phyloP scores from a whole-genome alignment of 2,329 filamentous ascomycete genomes.

The Aspergillus alliaceus region DNA sequence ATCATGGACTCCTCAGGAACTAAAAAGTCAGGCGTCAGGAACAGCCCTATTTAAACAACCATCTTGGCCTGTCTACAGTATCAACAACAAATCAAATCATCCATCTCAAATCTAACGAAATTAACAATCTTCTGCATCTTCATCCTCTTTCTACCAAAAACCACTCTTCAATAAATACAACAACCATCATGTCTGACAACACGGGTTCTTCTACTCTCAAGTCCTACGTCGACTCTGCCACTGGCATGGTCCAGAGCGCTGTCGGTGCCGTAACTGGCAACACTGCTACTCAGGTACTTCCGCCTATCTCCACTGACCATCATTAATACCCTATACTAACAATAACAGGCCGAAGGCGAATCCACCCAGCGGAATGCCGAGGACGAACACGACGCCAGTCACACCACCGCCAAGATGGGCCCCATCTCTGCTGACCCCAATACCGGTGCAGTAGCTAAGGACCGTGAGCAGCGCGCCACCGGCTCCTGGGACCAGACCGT shows the following conservation, averaged over 20 bases:
- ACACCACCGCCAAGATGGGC: constrained; percentile 73
- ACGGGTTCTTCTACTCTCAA: constrained; percentile 72
- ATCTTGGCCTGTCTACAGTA: not conserved
- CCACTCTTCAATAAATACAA: not conserved
- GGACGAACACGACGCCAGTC: constrained; percentile 70
- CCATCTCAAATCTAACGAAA: no score
- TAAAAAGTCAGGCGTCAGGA: not conserved
- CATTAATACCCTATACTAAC: constrained; percentile 25
- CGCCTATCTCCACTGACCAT: not conserved
- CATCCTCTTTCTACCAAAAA: not conserved
- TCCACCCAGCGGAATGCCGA: constrained; percentile 65
- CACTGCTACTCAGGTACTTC: constrained; percentile 60
- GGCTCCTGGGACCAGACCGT: constrained; percentile 87
- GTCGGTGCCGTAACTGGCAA: constrained; percentile 73
- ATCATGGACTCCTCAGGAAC: not conserved
- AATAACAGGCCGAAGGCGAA: constrained; percentile 65
- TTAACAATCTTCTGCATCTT: not conserved
- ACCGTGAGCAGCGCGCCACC: constrained; percentile 68
- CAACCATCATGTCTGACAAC: constrained; percentile 23
- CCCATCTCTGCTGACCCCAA: constrained; percentile 65
- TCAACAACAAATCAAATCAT: not conserved
- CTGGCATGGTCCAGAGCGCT: constrained; percentile 70
- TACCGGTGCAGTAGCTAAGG: constrained; percentile 68
- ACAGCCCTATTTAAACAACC: not conserved
- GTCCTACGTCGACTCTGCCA: constrained; percentile 72